These are phyloP conservation scores for Cladosporium sp. DNA, from an alignment of 2,329 filamentous ascomycete species.

Conservation along the genomic window DNA sequence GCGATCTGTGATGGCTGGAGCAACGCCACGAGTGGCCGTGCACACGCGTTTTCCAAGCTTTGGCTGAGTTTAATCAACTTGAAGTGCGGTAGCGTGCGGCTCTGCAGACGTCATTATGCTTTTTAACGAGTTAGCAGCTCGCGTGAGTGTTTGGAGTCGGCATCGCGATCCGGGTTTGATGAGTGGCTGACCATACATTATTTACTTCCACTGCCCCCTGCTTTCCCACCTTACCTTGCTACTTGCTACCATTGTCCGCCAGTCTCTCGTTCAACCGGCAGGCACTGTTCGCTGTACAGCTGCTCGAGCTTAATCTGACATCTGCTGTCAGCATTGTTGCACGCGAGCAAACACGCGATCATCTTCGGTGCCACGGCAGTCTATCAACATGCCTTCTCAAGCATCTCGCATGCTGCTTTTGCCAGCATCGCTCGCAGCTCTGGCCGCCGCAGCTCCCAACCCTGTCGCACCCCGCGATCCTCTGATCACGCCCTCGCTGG, in stretches of 20 bases:
- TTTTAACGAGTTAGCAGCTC: neutral
- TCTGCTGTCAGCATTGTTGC: too few species aligned
- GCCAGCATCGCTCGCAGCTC: conserved; percentile 22
- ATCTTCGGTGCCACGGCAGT: neutral
- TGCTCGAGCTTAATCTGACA: neutral
- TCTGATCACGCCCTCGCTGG: conserved; percentile 47
- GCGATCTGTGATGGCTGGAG: neutral
- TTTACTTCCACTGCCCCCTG: neutral
- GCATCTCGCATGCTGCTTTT: conserved; percentile 18
- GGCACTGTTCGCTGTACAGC: neutral
- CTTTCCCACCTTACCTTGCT: neutral
- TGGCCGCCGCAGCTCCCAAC: conserved; percentile 21
- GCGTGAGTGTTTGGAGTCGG: neutral
- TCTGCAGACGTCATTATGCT: neutral
- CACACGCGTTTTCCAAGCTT: neutral
- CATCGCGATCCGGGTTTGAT: too few species aligned
- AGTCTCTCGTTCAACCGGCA: neutral
- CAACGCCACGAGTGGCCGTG: neutral
- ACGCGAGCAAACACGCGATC: neutral
- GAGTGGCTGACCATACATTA: neutral
- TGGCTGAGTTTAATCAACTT: conserved; percentile 5
- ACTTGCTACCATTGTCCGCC: neutral
- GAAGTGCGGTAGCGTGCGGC: neutral
- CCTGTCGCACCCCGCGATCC: conserved; percentile 33
- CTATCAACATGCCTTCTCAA: neutral